Conservation (phyloP, 2,329 filamentous ascomycete genomes). For the Aspergillus brasiliensis region DNA sequence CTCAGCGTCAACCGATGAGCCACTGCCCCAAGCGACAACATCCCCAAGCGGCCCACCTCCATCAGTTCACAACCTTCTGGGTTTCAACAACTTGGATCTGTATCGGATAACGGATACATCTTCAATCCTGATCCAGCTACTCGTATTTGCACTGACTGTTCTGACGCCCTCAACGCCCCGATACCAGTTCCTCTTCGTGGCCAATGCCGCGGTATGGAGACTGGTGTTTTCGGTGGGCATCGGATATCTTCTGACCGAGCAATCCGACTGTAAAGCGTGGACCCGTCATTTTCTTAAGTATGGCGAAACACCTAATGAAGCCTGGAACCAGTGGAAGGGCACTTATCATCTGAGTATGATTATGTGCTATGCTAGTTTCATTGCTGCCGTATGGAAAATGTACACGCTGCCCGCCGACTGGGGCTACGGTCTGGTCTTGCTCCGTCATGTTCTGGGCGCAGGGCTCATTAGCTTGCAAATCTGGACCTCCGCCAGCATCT, state of each 20-base stretch:
- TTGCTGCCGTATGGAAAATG: conserved; percentile 94
- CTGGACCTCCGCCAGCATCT: conserved; percentile 91
- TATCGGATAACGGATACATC: conserved; percentile 85
- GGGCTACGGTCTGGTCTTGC: conserved; percentile 78
- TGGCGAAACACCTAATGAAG: conserved; percentile 85
- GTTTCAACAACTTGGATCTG: conserved; percentile 80
- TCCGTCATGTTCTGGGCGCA: conserved; percentile 83
- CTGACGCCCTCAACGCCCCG: conserved; percentile 74
- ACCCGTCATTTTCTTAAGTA: conserved; percentile 97
- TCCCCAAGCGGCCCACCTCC: conserved; percentile 58
- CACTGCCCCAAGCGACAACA: conserved; percentile 41
- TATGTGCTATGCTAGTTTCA: conserved; percentile 85
- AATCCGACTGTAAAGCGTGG: conserved; percentile 91
- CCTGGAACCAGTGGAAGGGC: conserved; percentile 97
- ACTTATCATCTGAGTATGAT: conserved; percentile 91
- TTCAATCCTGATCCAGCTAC: conserved; percentile 73
- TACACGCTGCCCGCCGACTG: conserved; percentile 85
- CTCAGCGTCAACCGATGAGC: conserved; percentile 38
- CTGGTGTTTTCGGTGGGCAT: conserved; percentile 91
- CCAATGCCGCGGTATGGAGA: conserved; percentile 80
- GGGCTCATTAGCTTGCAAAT: conserved; percentile 82
- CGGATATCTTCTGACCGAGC: conserved; percentile 78
- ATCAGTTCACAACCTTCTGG: conserved; percentile 80
- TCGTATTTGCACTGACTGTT: conserved; percentile 72
- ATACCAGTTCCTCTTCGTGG: conserved; percentile 77